A percentile compares a stretch with the other conserved stretches of the same genome.
Evolutionary conservation across 148 eudicot species (phyloP).

Genomic region (Camellia granthamiana): DNA sequence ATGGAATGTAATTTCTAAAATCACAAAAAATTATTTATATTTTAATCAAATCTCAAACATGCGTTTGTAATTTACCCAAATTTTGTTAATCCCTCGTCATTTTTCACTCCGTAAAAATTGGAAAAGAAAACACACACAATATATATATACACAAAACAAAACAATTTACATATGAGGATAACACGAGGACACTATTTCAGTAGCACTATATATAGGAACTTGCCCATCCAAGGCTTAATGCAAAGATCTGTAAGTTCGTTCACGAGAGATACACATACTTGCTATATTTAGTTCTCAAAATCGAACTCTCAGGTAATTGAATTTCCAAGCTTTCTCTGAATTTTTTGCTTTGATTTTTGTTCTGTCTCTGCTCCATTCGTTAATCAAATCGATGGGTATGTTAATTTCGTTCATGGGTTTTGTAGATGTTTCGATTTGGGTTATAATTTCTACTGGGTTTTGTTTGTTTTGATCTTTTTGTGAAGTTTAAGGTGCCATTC

Average conservation of each 20-base stretch:
- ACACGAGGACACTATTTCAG: not conserved
- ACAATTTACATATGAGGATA: not conserved
- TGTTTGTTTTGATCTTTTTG: not conserved
- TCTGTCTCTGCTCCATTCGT: not conserved
- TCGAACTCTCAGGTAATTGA: not conserved
- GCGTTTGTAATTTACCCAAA: too few relatives aligned
- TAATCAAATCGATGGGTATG: not conserved
- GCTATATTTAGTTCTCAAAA: not conserved
- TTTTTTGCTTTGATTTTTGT: not conserved
- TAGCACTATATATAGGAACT: not conserved
- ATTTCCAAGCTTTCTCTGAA: not conserved
- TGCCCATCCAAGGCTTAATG: not conserved
- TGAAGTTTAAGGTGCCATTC: constrained; percentile 9
- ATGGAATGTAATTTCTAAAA: too few relatives aligned
- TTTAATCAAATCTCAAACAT: too few relatives aligned
- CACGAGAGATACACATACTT: not conserved
- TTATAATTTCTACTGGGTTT: not conserved
- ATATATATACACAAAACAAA: too few relatives aligned
- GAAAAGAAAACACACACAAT: too few relatives aligned
- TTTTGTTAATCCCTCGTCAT: too few relatives aligned
- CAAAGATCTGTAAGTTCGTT: not conserved
- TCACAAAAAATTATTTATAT: too few relatives aligned
- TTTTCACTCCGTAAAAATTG: too few relatives aligned
- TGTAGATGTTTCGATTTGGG: not conserved
- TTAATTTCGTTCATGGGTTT: not conserved